A percentile compares a stretch with the other conserved stretches of the same genome.
Evolutionary conservation across 768 basidiomycete species (phyloP).

Genomic region (Termitomyces sp.): DNA sequence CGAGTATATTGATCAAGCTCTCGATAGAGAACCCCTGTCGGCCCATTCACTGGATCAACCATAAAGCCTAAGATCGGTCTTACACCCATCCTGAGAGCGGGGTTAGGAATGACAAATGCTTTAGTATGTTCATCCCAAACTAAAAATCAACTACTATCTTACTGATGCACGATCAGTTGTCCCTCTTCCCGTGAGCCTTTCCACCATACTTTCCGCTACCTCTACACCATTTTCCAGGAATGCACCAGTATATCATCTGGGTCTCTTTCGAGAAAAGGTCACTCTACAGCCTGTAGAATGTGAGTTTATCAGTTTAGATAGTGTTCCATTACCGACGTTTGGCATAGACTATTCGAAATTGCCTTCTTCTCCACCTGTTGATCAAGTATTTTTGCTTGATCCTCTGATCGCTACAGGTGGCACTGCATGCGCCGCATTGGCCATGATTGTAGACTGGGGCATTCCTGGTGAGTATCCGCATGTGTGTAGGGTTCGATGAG

Average conservation of each 20-base stretch:
- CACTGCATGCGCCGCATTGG: conserved; percentile 82
- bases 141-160: conserved; percentile 1
- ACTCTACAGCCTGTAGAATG: conserved; percentile 91
- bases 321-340: neutral
- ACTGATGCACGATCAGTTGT: conserved; percentile 36
- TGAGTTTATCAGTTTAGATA: conserved; percentile 27
- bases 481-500: neutral
- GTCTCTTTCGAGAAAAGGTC: conserved; percentile 84
- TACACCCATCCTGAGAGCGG: conserved; percentile 90
- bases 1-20: neutral
- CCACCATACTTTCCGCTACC: neutral
- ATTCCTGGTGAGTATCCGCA: conserved; percentile 49
- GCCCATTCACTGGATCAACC: conserved; percentile 68
- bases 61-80: conserved; percentile 81
- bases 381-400: conserved; percentile 85
- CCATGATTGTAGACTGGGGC: conserved; percentile 87
- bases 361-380: conserved; percentile 70
- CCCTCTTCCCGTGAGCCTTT: conserved; percentile 72
- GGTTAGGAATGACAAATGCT: conserved; percentile 90
- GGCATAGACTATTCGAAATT: conserved; percentile 84
- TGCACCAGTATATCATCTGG: conserved; percentile 88
- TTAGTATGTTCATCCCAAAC: conserved; percentile 36
- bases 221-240: conserved; percentile 33
- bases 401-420: conserved; percentile 94
- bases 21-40: conserved; percentile 74